phyloP scores from a whole-genome alignment of 345 rosid species.

The Hibiscus mutabilis region DNA sequence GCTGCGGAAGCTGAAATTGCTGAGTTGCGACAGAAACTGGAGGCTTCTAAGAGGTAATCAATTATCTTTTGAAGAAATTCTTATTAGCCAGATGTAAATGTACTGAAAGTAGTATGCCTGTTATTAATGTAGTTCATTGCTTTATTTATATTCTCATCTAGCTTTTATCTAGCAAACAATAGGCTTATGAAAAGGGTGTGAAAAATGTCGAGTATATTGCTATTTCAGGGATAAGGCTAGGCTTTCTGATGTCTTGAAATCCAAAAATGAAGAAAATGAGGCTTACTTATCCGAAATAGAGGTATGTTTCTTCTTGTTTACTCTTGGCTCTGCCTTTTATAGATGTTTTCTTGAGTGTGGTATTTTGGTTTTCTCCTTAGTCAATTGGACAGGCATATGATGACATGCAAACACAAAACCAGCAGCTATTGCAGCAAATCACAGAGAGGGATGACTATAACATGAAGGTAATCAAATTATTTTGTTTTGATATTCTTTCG shows the following conservation, averaged over 20 bases:
- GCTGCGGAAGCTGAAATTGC: constrained; percentile 99
- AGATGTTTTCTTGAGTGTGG: constrained; percentile 20
- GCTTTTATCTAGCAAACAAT: background rate
- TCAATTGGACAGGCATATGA: constrained; percentile 89
- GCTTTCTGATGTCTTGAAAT: constrained; percentile 63
- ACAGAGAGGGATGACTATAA: constrained; percentile 98
- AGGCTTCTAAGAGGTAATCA: constrained; percentile 69
- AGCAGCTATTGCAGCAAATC: constrained; percentile 85
- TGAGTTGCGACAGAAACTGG: constrained; percentile 77
- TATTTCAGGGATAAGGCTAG: constrained; percentile 54
- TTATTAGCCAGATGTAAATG: background rate
- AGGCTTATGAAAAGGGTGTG: background rate
- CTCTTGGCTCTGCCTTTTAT: constrained; percentile 15
- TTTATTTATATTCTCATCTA: background rate
- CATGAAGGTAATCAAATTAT: constrained; percentile 57
- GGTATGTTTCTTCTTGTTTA: constrained; percentile 41
- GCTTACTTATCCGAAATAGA: constrained; percentile 87
- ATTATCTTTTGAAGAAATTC: constrained; percentile 4
- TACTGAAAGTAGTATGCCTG: background rate
- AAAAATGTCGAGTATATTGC: background rate
- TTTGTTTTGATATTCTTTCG: background rate
- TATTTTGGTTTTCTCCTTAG: constrained; percentile 40
- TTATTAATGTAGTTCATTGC: background rate
- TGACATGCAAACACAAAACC: constrained; percentile 95
- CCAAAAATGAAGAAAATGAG: constrained; percentile 85